A percentile compares a stretch with the other conserved stretches of the same genome.
These are phyloP conservation scores for Chenopodium suecicum DNA, from an alignment of 148 eudicot genomes.

Conservation along the genomic window DNA sequence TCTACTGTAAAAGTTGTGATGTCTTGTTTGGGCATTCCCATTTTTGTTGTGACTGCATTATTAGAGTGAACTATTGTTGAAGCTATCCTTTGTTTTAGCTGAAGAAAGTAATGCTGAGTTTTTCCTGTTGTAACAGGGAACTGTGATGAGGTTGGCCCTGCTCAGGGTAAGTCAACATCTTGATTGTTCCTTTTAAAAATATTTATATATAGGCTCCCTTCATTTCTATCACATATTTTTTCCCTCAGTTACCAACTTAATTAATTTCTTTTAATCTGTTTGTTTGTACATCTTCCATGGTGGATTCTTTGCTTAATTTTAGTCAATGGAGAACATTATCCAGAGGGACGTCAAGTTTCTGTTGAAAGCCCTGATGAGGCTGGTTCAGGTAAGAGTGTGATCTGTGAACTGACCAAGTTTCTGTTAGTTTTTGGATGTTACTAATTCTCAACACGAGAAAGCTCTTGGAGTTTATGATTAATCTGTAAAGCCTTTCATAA, in stretches of 20 bases:
- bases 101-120: slow-evolving; percentile 46
- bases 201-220: neutral
- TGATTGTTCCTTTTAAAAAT: too few species aligned
- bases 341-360: slow-evolving; percentile 32
- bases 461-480: neutral
- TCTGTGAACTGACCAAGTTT: slow-evolving; percentile 8
- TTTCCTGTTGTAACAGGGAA: slow-evolving; percentile 23
- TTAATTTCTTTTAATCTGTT: neutral
- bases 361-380: slow-evolving; percentile 28
- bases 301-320: slow-evolving; percentile 28
- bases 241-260: neutral
- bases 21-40: neutral
- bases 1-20: slow-evolving; percentile 2
- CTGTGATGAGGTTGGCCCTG: slow-evolving; percentile 27
- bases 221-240: neutral
- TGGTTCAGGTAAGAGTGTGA: slow-evolving; percentile 35
- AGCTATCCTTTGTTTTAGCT: slow-evolving; percentile 3
- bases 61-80: neutral
- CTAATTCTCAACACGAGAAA: neutral
- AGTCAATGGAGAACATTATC: slow-evolving; percentile 56
- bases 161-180: slow-evolving; percentile 29
- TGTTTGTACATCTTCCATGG: neutral
- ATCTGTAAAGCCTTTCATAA: neutral
- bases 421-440: neutral
- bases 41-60: neutral